These are phyloP conservation scores for Rhodotorula babjevae DNA, from an alignment of 768 basidiomycete genomes.

Conservation along the genomic window DNA sequence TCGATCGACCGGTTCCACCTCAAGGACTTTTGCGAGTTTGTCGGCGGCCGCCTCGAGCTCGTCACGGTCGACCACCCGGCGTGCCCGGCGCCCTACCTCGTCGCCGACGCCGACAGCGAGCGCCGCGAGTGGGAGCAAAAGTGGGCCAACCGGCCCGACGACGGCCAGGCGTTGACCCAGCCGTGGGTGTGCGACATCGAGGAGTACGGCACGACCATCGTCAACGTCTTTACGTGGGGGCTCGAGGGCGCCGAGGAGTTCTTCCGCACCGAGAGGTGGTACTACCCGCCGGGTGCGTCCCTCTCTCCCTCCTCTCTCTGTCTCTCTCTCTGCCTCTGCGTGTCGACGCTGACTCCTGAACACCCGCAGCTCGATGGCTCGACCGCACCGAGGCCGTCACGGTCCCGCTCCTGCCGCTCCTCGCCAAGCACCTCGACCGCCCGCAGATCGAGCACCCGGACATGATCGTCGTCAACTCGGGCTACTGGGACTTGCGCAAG, in stretches of 20 bases:
- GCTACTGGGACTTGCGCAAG: constrained; percentile 37
- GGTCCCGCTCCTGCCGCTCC: constrained; percentile 14
- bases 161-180: constrained; percentile 34
- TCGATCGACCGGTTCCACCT: constrained; percentile 40
- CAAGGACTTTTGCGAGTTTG: constrained; percentile 37
- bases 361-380: constrained; percentile 25
- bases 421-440: constrained; percentile 29
- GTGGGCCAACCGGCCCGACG: constrained; percentile 28
- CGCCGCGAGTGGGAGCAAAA: constrained; percentile 16
- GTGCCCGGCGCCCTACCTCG: constrained; percentile 18
- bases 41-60: constrained; percentile 19
- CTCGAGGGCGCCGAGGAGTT: constrained; percentile 34
- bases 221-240: constrained; percentile 37
- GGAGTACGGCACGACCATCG: constrained; percentile 34
- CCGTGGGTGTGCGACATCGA: constrained; percentile 37
- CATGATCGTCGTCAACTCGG: constrained; percentile 38
- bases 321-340: not conserved
- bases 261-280: constrained; percentile 37
- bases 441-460: constrained; percentile 35
- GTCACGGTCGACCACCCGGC: constrained; percentile 29
- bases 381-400: constrained; percentile 34
- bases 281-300: constrained; percentile 30
- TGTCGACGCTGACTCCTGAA: not conserved
- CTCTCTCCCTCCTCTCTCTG: not conserved
- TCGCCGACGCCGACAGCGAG: not conserved